phyloP scores from a whole-genome alignment of 1,284 basidiomycete genomes.

The Moesziomyces globuligerus region DNA sequence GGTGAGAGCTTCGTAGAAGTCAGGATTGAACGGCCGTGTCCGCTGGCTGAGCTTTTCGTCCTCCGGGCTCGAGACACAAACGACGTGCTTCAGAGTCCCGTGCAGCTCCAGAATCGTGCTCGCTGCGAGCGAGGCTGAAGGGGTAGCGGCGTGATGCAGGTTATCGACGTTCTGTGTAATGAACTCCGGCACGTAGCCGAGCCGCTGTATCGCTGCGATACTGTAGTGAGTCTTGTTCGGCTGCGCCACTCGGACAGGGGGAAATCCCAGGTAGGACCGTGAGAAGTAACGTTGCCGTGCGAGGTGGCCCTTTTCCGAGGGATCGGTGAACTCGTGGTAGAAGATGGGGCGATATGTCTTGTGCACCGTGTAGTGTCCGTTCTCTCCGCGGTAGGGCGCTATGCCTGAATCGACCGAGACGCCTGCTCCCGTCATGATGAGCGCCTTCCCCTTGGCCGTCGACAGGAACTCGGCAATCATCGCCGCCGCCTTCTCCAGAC shows the following conservation, averaged over 20 bases:
- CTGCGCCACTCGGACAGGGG: conserved; percentile 56
- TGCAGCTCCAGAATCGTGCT: conserved; percentile 65
- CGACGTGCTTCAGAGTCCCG: conserved; percentile 46
- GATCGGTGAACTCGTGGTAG: conserved; percentile 62
- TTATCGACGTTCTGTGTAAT: conserved; percentile 67
- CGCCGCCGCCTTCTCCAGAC: conserved; percentile 41
- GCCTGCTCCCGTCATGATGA: conserved; percentile 63
- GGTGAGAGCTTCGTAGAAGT: conserved; percentile 26
- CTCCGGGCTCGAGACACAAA: conserved; percentile 25
- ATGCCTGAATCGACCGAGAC: conserved; percentile 66
- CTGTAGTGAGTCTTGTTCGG: conserved; percentile 64
- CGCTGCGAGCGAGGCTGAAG: conserved; percentile 42
- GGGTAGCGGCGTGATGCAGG: conserved; percentile 63
- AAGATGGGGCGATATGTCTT: conserved; percentile 66
- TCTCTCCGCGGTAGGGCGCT: conserved; percentile 63
- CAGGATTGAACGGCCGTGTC: conserved; percentile 10
- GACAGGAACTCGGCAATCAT: conserved; percentile 48
- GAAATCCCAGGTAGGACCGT: conserved; percentile 65
- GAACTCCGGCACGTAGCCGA: conserved; percentile 55
- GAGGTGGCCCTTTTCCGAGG: conserved; percentile 45
- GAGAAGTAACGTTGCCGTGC: conserved; percentile 64
- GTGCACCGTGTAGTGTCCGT: conserved; percentile 63
- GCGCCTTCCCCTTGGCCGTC: conserved; percentile 36
- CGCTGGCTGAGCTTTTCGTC: not conserved
- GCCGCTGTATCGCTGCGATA: conserved; percentile 59